Evolutionary conservation across 768 basidiomycete species (phyloP).

Genomic region (Lactarius pseudohatsudake): DNA sequence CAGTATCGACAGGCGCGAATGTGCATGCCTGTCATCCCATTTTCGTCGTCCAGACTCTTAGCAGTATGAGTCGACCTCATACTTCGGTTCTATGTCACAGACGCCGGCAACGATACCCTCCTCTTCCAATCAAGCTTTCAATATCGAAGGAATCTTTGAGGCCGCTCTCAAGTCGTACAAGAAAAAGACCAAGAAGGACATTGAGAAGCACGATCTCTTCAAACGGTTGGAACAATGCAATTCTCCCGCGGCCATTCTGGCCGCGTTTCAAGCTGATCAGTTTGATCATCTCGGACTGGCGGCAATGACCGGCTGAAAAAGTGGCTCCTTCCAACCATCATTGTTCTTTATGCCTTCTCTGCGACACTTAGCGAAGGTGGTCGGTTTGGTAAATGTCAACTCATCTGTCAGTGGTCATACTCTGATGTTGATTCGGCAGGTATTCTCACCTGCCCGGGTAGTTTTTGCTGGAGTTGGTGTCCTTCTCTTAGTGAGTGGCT

Average conservation of each 20-base stretch:
- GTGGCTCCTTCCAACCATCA: too few species aligned
- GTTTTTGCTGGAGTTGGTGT: not conserved
- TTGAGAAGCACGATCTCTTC: not conserved
- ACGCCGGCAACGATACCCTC: too few species aligned
- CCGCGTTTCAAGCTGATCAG: not conserved
- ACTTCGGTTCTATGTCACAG: too few species aligned
- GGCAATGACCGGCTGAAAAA: not conserved
- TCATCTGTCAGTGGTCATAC: not conserved
- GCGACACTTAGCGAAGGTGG: not conserved
- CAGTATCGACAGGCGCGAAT: too few species aligned
- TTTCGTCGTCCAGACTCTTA: too few species aligned
- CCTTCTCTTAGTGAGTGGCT: not conserved
- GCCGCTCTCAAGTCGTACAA: not conserved
- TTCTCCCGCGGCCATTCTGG: not conserved
- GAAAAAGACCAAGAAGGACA: not conserved
- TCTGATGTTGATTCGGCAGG: not conserved
- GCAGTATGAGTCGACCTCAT: too few species aligned
- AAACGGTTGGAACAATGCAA: not conserved
- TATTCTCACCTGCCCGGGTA: too few species aligned
- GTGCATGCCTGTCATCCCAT: too few species aligned
- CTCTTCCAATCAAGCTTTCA: too few species aligned
- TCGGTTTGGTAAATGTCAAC: not conserved
- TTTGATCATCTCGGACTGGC: too few species aligned
- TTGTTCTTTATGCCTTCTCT: not conserved
- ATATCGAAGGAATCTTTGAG: not conserved